These are phyloP conservation scores for Tetrapisispora arboricola DNA, from an alignment of 805 yeast genomes.

Conservation along the genomic window DNA sequence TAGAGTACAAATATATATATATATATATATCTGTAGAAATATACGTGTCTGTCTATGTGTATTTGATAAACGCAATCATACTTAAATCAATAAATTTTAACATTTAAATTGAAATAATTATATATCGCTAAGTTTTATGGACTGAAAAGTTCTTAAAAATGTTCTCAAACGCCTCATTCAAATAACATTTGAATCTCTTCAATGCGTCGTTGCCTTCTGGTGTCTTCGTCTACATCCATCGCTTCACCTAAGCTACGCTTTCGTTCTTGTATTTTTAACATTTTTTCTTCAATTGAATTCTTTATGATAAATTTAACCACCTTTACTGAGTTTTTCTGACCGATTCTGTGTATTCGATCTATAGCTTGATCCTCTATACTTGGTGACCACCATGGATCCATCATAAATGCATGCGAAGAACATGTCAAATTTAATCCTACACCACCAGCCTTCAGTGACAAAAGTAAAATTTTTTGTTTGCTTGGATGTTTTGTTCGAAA, in stretches of 20 bases:
- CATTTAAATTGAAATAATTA: too few relatives aligned
- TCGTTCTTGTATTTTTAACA: slow-evolving; percentile 78
- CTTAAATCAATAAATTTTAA: too few relatives aligned
- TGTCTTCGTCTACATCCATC: slow-evolving; percentile 66
- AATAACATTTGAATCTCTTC: slow-evolving; percentile 65
- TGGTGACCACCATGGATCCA: slow-evolving; percentile 98
- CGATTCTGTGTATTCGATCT: slow-evolving; percentile 84
- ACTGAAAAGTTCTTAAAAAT: not conserved
- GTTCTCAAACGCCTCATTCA: too few relatives aligned
- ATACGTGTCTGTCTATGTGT: too few relatives aligned
- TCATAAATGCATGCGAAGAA: slow-evolving; percentile 75
- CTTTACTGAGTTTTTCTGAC: slow-evolving; percentile 63
- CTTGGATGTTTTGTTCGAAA: slow-evolving; percentile 35
- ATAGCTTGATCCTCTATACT: slow-evolving; percentile 87
- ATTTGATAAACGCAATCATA: too few relatives aligned
- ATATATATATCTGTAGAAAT: too few relatives aligned
- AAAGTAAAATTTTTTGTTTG: slow-evolving; percentile 41
- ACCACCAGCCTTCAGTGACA: slow-evolving; percentile 88
- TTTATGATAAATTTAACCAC: slow-evolving; percentile 75
- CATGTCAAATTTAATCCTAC: slow-evolving; percentile 82
- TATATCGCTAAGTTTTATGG: too few relatives aligned
- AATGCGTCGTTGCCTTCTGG: slow-evolving; percentile 54
- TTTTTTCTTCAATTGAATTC: slow-evolving; percentile 76
- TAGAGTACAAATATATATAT: too few relatives aligned
- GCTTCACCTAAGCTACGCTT: slow-evolving; percentile 76